Conservation (phyloP, 2,329 filamentous ascomycete genomes). For the Monosporascus sp. region DNA sequence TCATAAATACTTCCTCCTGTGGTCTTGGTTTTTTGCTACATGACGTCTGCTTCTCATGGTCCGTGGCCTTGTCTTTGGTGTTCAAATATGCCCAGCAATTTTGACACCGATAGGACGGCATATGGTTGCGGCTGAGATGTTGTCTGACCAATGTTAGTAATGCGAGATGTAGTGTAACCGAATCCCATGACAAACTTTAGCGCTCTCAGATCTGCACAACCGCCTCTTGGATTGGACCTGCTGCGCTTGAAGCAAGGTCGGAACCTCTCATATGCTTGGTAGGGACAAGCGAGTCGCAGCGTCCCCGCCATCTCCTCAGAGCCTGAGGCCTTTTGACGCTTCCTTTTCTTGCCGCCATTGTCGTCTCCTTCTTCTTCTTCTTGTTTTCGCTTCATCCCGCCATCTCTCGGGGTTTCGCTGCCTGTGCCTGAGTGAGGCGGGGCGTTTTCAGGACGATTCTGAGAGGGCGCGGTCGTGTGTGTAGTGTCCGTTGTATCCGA, state of each 20-base stretch:
- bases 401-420: background rate
- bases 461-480: background rate
- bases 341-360: background rate
- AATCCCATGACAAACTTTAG: constrained; percentile 1
- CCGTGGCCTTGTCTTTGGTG: background rate
- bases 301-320: background rate
- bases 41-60: background rate
- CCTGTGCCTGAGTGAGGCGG: background rate
- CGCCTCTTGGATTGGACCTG: constrained; percentile 1
- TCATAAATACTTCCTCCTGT: constrained; percentile 3
- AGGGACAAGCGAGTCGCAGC: constrained; percentile 3
- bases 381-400: background rate
- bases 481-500: background rate
- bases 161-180: background rate
- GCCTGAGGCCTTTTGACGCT: background rate
- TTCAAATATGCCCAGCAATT: constrained; percentile 6
- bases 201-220: constrained; percentile 1
- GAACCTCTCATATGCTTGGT: constrained; percentile 4
- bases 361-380: background rate
- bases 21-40: background rate
- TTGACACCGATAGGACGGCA: constrained; percentile 2
- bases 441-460: background rate
- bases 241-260: constrained; percentile 1
- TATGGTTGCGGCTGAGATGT: constrained; percentile 5
- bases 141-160: background rate